phyloP scores from a whole-genome alignment of 805 yeast genomes.

The Cyberlindnera mycetangii region DNA sequence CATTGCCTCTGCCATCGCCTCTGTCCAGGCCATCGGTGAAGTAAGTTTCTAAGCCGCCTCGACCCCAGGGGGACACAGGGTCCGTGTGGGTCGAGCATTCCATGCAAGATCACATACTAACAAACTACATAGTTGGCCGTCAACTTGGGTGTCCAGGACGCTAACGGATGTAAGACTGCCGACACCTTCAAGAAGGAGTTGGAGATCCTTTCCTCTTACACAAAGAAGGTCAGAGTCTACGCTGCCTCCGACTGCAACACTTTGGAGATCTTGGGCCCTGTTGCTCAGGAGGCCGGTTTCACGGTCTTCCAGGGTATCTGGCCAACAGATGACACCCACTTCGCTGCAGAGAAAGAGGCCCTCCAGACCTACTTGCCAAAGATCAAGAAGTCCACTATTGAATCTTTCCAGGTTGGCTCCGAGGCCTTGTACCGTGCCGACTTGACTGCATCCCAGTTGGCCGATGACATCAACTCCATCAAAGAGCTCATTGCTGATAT shows the following conservation, averaged over 20 bases:
- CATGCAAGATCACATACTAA: not conserved
- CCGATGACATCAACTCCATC: slow-evolving; percentile 60
- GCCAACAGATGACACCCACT: slow-evolving; percentile 88
- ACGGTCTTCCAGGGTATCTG: slow-evolving; percentile 81
- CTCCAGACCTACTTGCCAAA: slow-evolving; percentile 67
- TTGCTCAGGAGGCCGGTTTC: slow-evolving; percentile 75
- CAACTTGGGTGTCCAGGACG: slow-evolving; percentile 75
- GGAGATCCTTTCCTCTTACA: slow-evolving; percentile 51
- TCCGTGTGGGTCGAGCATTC: too few species aligned
- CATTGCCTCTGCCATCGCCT: slow-evolving; percentile 45
- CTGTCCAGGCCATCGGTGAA: slow-evolving; percentile 59
- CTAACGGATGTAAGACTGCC: slow-evolving; percentile 72
- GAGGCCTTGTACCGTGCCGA: slow-evolving; percentile 94
- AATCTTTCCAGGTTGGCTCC: slow-evolving; percentile 86
- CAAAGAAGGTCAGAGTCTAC: slow-evolving; percentile 74
- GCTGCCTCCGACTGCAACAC: slow-evolving; percentile 96
- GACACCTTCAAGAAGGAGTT: slow-evolving; percentile 71
- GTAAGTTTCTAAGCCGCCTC: slow-evolving; percentile 33
- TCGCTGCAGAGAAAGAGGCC: slow-evolving; percentile 69
- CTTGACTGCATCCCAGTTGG: slow-evolving; percentile 70
- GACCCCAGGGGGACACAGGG: too few species aligned
- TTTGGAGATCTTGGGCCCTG: slow-evolving; percentile 80
- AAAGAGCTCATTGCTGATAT: slow-evolving; percentile 58
- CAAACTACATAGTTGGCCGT: slow-evolving; percentile 54
- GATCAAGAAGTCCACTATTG: slow-evolving; percentile 64